Evolutionary conservation across 805 yeast genomes (phyloP), one percentile per base, ranked within the genome.

Genomic region (Suhomyces kilbournensis): DNA sequence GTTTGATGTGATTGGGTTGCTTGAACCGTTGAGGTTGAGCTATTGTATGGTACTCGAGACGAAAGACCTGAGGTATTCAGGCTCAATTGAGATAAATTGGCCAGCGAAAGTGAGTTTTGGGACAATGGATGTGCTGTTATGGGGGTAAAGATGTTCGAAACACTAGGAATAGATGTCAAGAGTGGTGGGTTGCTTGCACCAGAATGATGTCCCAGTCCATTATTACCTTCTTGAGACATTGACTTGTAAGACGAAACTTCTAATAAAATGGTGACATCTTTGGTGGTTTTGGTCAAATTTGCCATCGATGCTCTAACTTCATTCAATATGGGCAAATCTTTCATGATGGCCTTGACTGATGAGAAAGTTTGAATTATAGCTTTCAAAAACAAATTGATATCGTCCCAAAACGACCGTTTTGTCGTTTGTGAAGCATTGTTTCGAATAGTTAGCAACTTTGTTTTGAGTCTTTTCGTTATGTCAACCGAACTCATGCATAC

Each of bases 251-350:
- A 64, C 1, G 74, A 68, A 3, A 70, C 70, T 64, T 92, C 97
- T 43, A 92, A 71, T 59, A 89, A 76, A n/a, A 90, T 84, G 0
- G 97, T 91, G 14, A 93, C 87, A 63, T 93, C 98, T 62, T 93
- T 93, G 3, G 97, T 90, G 3, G 92, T 88, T 57, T 90, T 84
- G 0, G 97, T 92, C 53, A 93, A 74, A 35, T 84, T 81, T 0
- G 96, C 89, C 69, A 93, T 79, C 5, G 88, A 82, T 7, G 92
- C 85, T 53, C 96, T 75, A 5, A 86, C 86, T 51, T 89, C 97
- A 59, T 87, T 85, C 48, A 93, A 75, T 14, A 85, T 79, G 0
- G 96, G 92, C 52, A 90, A 76, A 57, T 89, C 97, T 50, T 82
- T 80, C 82, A 93, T 86, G 1, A 96, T 85, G 1, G 81, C 78